phyloP scores from a whole-genome alignment of 2,329 filamentous ascomycete genomes.

The Zymoseptoria tritici region DNA sequence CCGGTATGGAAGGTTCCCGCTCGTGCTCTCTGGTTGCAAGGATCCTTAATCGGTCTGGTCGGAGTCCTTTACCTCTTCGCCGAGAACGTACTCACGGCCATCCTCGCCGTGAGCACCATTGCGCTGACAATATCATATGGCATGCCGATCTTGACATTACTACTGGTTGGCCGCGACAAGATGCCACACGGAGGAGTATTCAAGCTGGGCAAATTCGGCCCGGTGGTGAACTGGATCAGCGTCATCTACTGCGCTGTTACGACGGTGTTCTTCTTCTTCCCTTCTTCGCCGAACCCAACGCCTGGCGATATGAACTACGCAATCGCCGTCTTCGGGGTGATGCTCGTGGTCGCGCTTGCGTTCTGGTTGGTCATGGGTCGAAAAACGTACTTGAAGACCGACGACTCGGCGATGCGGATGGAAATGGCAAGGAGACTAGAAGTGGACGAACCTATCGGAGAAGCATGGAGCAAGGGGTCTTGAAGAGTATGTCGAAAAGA shows the following conservation, averaged over 20 bases:
- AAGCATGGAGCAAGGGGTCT: not conserved
- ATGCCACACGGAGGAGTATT: conserved; percentile 41
- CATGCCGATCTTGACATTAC: conserved; percentile 32
- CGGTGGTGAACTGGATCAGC: conserved; percentile 35
- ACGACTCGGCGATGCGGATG: conserved; percentile 17
- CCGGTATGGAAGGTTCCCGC: conserved; percentile 46
- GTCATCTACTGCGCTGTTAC: conserved; percentile 47
- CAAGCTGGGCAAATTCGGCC: conserved; percentile 34
- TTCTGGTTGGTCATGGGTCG: conserved; percentile 48
- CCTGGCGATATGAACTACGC: conserved; percentile 51
- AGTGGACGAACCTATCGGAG: not conserved
- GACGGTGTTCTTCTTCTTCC: conserved; percentile 52
- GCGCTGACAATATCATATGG: conserved; percentile 38
- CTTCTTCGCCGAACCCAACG: conserved; percentile 38
- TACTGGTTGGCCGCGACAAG: conserved; percentile 45
- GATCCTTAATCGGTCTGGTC: conserved; percentile 40
- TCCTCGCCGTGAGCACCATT: conserved; percentile 38
- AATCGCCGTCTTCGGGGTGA: conserved; percentile 50
- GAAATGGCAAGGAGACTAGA: conserved; percentile 15
- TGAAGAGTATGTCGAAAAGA: not conserved
- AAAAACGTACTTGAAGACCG: conserved; percentile 27
- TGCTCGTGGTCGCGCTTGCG: conserved; percentile 43
- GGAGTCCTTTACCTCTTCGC: conserved; percentile 42
- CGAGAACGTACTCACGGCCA: conserved; percentile 37
- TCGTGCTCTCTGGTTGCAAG: conserved; percentile 47